Evolutionary conservation across 2,329 filamentous ascomycete genomes (phyloP).

Genomic region (Sporothrix pseudoabietina): DNA sequence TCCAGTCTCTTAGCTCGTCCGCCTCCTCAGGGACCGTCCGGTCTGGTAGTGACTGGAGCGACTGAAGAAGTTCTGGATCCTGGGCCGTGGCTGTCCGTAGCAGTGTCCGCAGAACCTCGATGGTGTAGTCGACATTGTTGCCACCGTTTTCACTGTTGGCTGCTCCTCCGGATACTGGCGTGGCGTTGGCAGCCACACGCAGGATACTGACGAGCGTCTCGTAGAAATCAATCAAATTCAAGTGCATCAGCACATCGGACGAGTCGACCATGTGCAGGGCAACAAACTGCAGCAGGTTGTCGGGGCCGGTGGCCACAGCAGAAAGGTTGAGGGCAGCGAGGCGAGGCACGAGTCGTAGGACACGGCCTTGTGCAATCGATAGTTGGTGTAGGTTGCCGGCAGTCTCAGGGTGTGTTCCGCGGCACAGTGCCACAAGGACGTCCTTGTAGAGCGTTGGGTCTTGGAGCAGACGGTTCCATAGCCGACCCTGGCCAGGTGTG

Average conservation of each 20-base stretch:
- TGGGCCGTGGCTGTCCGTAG: slow-evolving; percentile 46
- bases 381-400: slow-evolving; percentile 43
- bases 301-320: slow-evolving; percentile 38
- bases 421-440: slow-evolving; percentile 44
- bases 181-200: slow-evolving; percentile 43
- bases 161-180: slow-evolving; percentile 29
- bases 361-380: slow-evolving; percentile 55
- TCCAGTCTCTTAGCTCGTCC: slow-evolving; percentile 50
- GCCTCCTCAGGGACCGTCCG: slow-evolving; percentile 56
- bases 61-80: slow-evolving; percentile 46
- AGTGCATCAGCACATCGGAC: slow-evolving; percentile 53
- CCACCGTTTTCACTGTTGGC: neutral
- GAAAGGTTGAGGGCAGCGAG: slow-evolving; percentile 52
- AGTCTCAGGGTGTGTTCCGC: slow-evolving; percentile 39
- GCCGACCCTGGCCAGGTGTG: slow-evolving; percentile 51
- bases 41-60: slow-evolving; percentile 50
- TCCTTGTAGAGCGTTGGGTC: slow-evolving; percentile 49
- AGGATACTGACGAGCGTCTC: slow-evolving; percentile 54
- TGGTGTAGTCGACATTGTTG: slow-evolving; percentile 38
- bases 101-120: slow-evolving; percentile 44
- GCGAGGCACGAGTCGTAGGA: slow-evolving; percentile 55
- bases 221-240: slow-evolving; percentile 57
- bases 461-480: slow-evolving; percentile 58
- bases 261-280: slow-evolving; percentile 55
- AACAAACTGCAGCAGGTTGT: slow-evolving; percentile 54